Evolutionary conservation across 2,329 filamentous ascomycete genomes (phyloP), one percentile per base, ranked within the genome.

Genomic region (Fusarium dlaminii): DNA sequence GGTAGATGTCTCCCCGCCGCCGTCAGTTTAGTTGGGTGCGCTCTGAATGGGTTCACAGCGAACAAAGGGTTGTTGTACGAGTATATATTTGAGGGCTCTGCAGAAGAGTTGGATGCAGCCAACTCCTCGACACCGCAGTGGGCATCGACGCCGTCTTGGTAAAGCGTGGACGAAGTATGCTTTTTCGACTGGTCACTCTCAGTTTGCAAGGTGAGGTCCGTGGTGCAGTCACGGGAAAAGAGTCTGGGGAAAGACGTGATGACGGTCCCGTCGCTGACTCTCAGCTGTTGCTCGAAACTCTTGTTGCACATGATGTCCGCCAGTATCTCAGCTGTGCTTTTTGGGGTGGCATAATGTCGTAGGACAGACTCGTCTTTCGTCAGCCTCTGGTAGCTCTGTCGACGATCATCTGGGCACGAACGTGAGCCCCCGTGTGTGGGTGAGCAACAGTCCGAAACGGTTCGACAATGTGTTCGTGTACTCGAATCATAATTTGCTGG

Each of bases 211-310:
- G 68, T 79, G n/a, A 78, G 49, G 10, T 83, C 82, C 15, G 73
- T 66, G 1, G 81, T 83, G 45, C 77, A 80, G 14, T 80, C 78
- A 10, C 81, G 79, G 15, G 79, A 75, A 15, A 68, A 72, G 14
- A 84, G 74, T 30, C 77, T 74, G 18, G 81, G 81, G 56, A 83
- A 84, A 15, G 80, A 83, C 5, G 78, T 81, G 11, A 83, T 81
- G n/a, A 75, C 75, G 24, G 77, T 75, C 12, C 73, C 70, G 37
- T 73, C 63, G 32, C 70, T 76, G 8, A 73, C 60, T 36, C 63
- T 70, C 22, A 72, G 56, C 40, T 71, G 65, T 39, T 66, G 59
- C n/a, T 66, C 63, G 15, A 64, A 67, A 37, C 59, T 70, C 18
- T 70, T 75, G 24, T 70, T 66, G 30, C 71, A 75, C 57, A 68